Evolutionary conservation across 371 early-diverging fungal species (phyloP).

Genomic region (Umbelopsis sp.): DNA sequence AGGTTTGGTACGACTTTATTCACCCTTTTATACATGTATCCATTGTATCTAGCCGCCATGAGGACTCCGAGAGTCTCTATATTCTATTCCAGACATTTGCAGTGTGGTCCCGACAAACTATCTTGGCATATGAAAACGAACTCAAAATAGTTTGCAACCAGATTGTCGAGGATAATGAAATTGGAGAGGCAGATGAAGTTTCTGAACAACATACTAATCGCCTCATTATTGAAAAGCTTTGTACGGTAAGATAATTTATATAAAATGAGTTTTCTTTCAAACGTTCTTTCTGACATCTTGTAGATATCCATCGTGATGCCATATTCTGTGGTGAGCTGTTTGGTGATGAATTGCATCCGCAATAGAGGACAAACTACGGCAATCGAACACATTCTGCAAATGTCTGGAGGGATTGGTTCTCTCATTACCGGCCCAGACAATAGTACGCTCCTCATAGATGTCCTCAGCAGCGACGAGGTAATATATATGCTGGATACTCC

Average conservation of each 20-base stretch:
- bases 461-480: background rate
- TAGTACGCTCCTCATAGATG: background rate
- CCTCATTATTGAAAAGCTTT: background rate
- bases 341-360: background rate
- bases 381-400: background rate
- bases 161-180: background rate
- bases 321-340: background rate
- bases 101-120: background rate
- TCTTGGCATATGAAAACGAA: background rate
- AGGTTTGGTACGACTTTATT: too few species aligned
- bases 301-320: background rate
- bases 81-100: background rate
- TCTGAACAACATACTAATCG: background rate
- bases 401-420: background rate
- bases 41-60: background rate
- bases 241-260: background rate
- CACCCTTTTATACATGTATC: background rate
- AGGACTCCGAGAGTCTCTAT: background rate
- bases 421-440: background rate
- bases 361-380: background rate
- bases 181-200: too few species aligned
- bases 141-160: background rate
- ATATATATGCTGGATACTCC: background rate
- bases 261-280: background rate
- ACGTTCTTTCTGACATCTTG: background rate